phyloP scores from a whole-genome alignment of 2,329 filamentous ascomycete genomes.

The Fusarium pseudoanthophilum region DNA sequence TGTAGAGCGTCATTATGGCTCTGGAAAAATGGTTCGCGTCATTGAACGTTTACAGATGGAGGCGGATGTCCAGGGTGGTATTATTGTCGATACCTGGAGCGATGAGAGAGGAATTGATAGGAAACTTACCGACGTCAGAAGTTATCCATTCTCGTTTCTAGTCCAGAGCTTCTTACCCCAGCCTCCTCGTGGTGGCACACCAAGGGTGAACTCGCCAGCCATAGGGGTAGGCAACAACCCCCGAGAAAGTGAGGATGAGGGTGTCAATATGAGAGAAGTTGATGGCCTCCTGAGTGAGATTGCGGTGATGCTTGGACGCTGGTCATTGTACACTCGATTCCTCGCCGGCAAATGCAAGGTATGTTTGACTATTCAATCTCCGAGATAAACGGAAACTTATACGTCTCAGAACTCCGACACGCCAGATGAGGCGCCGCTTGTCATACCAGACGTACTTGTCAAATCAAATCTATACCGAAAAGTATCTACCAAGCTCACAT shows the following conservation, averaged over 20 bases:
- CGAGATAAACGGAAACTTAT: constrained; percentile 19
- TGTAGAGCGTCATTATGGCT: constrained; percentile 93
- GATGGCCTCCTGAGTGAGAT: constrained; percentile 89
- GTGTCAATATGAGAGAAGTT: constrained; percentile 96
- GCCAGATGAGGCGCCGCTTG: constrained; percentile 66
- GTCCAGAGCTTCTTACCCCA: constrained; percentile 90
- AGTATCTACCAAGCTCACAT: constrained; percentile 76
- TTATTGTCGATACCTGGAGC: constrained; percentile 93
- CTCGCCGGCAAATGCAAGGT: constrained; percentile 87
- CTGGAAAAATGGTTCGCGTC: constrained; percentile 92
- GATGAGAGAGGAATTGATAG: constrained; percentile 88
- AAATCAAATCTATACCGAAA: constrained; percentile 86
- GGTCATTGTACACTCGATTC: constrained; percentile 93
- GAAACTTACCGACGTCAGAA: constrained; percentile 93
- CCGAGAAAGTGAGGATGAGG: constrained; percentile 83
- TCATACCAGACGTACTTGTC: constrained; percentile 77
- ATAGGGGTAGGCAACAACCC: constrained; percentile 63
- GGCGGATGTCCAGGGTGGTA: constrained; percentile 94
- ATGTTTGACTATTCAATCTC: constrained; percentile 33
- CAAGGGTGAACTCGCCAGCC: constrained; percentile 81
- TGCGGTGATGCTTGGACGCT: constrained; percentile 89
- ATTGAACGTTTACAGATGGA: constrained; percentile 94
- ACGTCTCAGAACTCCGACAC: constrained; percentile 59
- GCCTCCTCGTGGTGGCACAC: constrained; percentile 71
- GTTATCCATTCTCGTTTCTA: constrained; percentile 96